Evolutionary conservation across 2,329 filamentous ascomycete species (phyloP), one percentile per base, ranked within the genome.

Genomic region (Gliomastix tumulicola): DNA sequence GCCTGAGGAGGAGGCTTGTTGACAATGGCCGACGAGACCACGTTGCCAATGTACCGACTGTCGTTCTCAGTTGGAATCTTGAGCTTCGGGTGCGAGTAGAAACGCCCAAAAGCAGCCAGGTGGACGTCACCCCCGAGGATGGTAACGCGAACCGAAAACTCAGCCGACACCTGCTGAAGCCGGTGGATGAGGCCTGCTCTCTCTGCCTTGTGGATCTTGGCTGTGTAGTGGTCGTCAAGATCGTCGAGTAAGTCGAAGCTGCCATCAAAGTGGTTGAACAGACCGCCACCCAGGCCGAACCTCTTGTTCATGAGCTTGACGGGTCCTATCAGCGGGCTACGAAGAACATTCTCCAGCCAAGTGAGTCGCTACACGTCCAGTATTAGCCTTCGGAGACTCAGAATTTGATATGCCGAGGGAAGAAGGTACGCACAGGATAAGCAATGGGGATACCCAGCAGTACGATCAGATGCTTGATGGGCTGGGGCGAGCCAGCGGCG

Each of bases 71-170:
- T 83, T 1, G 86, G 74, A 22, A 95, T 74, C 36, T 81, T 73
- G 31, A 92, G 71, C 48, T 81, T 82, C 7, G 88, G 86, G 50
- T 92, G 92, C 13, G 87, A 89, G 66, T 94, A 96, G 68, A 98
- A 97, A 42, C 92, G 86, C 1, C 92, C 92, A 19, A 97, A 71
- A 11, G 89, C 92, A 20, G 86, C 89, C 27, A 97, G 68, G 57
- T 97, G 90, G 30, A 97, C 92, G 53, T 97, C 92, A 19, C 92
- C 92, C 47, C 90, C 85, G 5, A 98, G 71, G 43, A 98, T 94
- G 5, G 88, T 97, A 37, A 96, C 74, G 36, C 92, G 84, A 15
- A 94, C 79, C 3, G 88, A 94, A 55, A 88, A 92, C 48, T 89
- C 84, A 4, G 84, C 81, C 21, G 89, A 84, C 32, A 97, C 71